phyloP scores from a whole-genome alignment of 2,329 filamentous ascomycete genomes.

The Colletotrichum melonis region DNA sequence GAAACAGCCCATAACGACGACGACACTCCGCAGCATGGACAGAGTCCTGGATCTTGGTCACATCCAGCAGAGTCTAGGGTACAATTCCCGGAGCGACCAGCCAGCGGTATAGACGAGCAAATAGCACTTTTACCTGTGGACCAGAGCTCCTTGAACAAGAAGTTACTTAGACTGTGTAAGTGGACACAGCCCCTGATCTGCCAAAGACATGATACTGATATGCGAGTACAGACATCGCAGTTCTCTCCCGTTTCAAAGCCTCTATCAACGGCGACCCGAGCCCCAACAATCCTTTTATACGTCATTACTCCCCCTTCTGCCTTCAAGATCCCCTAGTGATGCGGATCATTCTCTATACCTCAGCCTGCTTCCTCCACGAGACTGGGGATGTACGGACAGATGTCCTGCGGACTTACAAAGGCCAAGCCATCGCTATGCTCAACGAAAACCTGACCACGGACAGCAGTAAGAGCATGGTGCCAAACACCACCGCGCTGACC shows the following conservation, averaged over 20 bases:
- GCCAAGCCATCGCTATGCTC: conserved; percentile 55
- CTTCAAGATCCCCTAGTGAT: conserved; percentile 61
- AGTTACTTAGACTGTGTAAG: conserved; percentile 47
- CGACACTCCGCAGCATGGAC: background rate
- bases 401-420: conserved; percentile 55
- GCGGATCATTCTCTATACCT: conserved; percentile 61
- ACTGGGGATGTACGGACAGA: conserved; percentile 58
- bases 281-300: conserved; percentile 56
- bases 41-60: background rate
- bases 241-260: conserved; percentile 62
- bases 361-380: conserved; percentile 63
- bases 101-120: conserved; percentile 43
- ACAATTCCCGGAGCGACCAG: background rate
- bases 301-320: conserved; percentile 58
- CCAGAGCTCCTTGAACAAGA: conserved; percentile 55
- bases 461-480: background rate
- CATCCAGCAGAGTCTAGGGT: background rate
- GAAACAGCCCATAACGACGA: background rate
- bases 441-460: conserved; percentile 57
- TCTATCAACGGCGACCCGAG: conserved; percentile 61
- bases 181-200: background rate
- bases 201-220: background rate
- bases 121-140: conserved; percentile 54
- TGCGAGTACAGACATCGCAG: conserved; percentile 54
- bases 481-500: background rate